Percentiles rank a stretch among this genome's conserved stretches.
phyloP scores from a whole-genome alignment of 2,329 filamentous ascomycete genomes.

The Alternaria sp. region DNA sequence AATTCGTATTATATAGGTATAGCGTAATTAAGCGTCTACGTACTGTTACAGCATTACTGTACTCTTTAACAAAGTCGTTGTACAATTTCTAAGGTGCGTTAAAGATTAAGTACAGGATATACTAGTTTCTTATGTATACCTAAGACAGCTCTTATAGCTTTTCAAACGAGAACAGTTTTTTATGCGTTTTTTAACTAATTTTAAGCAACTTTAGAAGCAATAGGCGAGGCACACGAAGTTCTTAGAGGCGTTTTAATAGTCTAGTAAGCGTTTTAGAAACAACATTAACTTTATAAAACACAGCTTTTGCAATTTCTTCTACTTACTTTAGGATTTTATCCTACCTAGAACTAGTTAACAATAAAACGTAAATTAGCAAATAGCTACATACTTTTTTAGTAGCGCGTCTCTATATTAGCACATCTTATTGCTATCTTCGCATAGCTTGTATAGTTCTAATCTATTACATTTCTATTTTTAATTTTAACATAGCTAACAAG shows the following conservation, averaged over 20 bases:
- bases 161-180: neutral
- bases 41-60: neutral
- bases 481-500: neutral
- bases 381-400: no score
- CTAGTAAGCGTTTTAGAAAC: no score
- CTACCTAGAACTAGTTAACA: neutral
- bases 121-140: neutral
- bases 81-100: neutral
- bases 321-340: neutral
- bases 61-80: neutral
- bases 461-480: neutral
- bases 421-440: neutral
- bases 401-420: no score
- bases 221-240: no score
- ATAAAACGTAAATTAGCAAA: neutral
- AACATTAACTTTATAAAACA: no score
- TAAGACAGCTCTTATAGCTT: neutral
- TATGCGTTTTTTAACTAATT: neutral
- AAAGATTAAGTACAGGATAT: neutral
- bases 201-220: neutral
- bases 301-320: neutral
- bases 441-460: neutral
- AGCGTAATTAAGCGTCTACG: neutral
- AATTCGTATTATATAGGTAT: neutral
- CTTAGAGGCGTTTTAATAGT: no score